Base-by-base conservation (phyloP, 2,329 filamentous ascomycete species). In the Curvularia sp. region DNA sequence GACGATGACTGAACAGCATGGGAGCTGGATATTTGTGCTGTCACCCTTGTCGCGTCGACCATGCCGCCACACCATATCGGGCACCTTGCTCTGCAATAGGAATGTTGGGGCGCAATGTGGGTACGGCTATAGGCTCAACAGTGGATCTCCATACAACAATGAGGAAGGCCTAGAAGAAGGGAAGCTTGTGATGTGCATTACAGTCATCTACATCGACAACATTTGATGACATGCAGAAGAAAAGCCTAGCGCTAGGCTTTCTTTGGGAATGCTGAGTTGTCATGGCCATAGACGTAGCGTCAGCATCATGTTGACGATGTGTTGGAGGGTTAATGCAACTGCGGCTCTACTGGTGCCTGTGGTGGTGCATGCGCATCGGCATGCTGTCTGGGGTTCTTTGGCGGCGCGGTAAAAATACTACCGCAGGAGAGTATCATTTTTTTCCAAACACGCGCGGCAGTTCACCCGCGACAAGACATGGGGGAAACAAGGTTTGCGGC, bases 11-110 rank as follows among this genome's bases (percentile, higher is more conserved):
- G 42, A 44, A 44, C 42, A 44, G 42, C 42, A 30, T 15, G 5
- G 22, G 42, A 10, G 42, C 42, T 44, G 3, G 42, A 44, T 44
- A 44, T 44, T 44, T 44, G 42, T 44, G 42, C 42, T 44, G 42
- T 20, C 24, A 26, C 42, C 24, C 42, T 44, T 28, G 42, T 28
- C 42, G 24, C 10, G 24, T 44, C 24, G 42, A 44, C 42, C 28
- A 13, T 44, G 42, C 42, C 42, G 33, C 24, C 2, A 30, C 33
- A 26, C 48, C 13, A 8, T 28, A 50, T 26, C 33, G 10, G 8
- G 48, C 33, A 50, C 33, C 33, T 50, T 41, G n/a, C 5, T 38
- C 22, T 50, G 20, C 18, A 15, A 44, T 1, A 15, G 8, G 24
- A 44, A 28, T 15, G 9, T 44, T 50, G 7, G 48, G 48, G 22